Conservation (phyloP, 169 alveolate genomes). For the Plasmodium chabaudi region DNA sequence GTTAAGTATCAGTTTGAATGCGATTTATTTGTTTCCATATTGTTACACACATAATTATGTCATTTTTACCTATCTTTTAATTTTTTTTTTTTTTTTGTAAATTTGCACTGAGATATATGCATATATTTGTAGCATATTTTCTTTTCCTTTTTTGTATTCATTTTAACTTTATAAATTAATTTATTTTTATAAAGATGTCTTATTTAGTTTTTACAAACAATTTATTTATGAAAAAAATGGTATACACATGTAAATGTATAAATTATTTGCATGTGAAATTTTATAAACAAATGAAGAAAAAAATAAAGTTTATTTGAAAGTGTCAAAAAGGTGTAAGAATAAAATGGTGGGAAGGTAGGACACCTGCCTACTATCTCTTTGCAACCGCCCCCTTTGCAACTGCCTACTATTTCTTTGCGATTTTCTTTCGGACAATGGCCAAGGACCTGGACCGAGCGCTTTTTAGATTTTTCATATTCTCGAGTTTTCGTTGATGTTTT, state of each 20-base stretch:
- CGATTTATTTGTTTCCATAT: too few species aligned
- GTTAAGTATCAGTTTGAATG: too few species aligned
- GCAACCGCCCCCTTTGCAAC: not conserved
- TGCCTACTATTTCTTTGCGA: not conserved
- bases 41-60: too few species aligned
- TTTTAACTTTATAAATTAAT: not conserved
- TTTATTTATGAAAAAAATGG: not conserved
- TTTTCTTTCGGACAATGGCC: constrained; percentile 23
- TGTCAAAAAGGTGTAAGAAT: not conserved
- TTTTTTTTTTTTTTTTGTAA: too few species aligned
- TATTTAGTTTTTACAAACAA: not conserved
- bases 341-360: too few species aligned
- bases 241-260: not conserved
- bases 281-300: too few species aligned
- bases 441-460: constrained; percentile 60
- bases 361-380: too few species aligned
- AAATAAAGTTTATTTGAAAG: not conserved
- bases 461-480: constrained; percentile 25
- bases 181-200: not conserved
- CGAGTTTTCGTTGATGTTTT: constrained; percentile 17
- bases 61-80: too few species aligned
- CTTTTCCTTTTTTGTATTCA: not conserved
- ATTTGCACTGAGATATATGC: too few species aligned
- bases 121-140: too few species aligned
- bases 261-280: not conserved